Base-by-base conservation (phyloP, 345 rosid genomes). In the Angophora floribunda region DNA sequence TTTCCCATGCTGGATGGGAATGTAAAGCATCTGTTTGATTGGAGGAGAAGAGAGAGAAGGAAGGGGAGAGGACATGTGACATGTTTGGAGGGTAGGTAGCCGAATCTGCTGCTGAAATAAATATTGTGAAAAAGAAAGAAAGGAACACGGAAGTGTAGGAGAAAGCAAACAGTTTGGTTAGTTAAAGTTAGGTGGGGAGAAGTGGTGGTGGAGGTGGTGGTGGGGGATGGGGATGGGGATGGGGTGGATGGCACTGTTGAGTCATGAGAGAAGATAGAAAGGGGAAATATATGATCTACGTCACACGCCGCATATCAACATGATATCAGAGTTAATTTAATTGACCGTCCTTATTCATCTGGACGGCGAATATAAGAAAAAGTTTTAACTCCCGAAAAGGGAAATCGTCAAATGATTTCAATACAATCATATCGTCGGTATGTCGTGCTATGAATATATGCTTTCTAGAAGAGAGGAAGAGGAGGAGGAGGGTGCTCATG, bases 31-130 rank as follows among this genome's bases (percentile, higher is more conserved):
- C 86, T 53, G 55, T 52, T 32, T 79, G 87, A 87, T 89, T 63
- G 91, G 89, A 57, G 75, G 51, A 50, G 50, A 85, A 65, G 52
- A 86, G 89, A 57, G 57, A n/a, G 52, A 50, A 57, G 55, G 67
- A 41, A 36, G 26, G n/a, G 21, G 6, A 84, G 88, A 78, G 52
- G 85, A 50, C 94, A 94, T 91, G 94, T 93, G 94, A 90, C 55
- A 86, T 94, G 94, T 94, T 92, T 91, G 93, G 91, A 88, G 89
- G 93, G 94, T 94, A 86, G 93, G 95, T 92, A 91, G 88, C 91
- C 93, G 85, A 92, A 91, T 91, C 91, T 87, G 30, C 24, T 52
- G 52, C 57, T 36, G 36, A 44, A 89, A 79, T 44, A 67, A 50
- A 7, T 70, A 70, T 36, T 7, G 86, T 26, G 52, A 55, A 55